Evolutionary conservation across 306 rosid genomes (phyloP).

Genomic region (Bauhinia variegata): DNA sequence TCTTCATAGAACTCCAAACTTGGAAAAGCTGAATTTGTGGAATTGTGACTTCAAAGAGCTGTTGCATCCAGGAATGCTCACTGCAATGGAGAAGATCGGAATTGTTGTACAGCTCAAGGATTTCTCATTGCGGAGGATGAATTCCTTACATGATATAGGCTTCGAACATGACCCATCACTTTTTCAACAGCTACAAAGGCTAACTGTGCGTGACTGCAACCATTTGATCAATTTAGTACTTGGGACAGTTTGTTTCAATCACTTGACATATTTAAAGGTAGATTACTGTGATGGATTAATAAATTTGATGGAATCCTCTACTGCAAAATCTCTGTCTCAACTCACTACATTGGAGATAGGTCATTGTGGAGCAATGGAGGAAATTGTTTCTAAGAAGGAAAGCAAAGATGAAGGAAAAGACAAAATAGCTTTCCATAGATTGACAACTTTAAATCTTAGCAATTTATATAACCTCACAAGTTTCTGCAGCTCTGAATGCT

Average conservation of each 20-base stretch:
- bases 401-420: background rate
- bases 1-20: no score
- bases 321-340: constrained; percentile 29
- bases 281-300: accelerated
- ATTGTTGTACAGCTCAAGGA: constrained; percentile 18
- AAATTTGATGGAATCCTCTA: no score
- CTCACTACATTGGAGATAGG: constrained; percentile 4
- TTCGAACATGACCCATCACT: no score
- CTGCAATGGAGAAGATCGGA: constrained; percentile 1
- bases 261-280: constrained; percentile 17
- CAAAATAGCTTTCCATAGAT: constrained; percentile 5
- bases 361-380: accelerated
- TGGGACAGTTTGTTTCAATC: background rate
- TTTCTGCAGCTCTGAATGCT: constrained; percentile 8
- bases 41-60: no score
- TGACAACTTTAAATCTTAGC: constrained; percentile 21
- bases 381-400: constrained; percentile 14
- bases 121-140: accelerated
- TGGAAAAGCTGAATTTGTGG: no score
- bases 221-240: background rate
- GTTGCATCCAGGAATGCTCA: background rate
- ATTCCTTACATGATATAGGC: background rate
- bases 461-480: background rate
- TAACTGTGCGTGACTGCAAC: accelerated
- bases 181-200: constrained; percentile 7